Base-by-base conservation (phyloP, 768 basidiomycete species). In the Gymnopilus junonius region DNA sequence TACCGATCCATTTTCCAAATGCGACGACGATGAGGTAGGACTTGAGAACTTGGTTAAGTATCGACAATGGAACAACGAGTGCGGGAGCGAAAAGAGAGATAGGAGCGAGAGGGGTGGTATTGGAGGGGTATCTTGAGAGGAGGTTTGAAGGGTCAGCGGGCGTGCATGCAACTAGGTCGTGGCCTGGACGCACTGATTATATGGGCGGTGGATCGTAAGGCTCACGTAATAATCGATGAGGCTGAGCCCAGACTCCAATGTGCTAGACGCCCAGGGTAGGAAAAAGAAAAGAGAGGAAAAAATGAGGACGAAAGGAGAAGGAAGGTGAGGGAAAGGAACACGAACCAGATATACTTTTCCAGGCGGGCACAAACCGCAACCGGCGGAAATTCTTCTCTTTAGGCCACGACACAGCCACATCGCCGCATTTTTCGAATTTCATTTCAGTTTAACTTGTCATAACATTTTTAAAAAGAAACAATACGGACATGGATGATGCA, bases 1-100 rank as follows among this genome's bases (percentile, higher is more conserved):
- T 63, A 84, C 82, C 82, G 80, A 67, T 84, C 83, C 83, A 85
- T 83, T 51, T 59, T 21, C 55, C 48, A 31, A 35, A 46, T 51
- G 45, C 31, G 48, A 29, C 48, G 14, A 51, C 48, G 48, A 29
- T 29, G 48, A 51, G 55, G 53, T 32, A 60, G 40, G 34, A 40
- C 20, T 46, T 23, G 35, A 56, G 32, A 15, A 20, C 31, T 51
- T 37, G n/a, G n/a, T n/a, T n/a, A n/a, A n/a, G n/a, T n/a, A n/a
- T n/a, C n/a, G 39, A 37, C 15, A 43, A 37, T 53, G 27, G 27
- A 35, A 34, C 21, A 32, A 43, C 39, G 42, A 56, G 55, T 51
- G 27, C 25, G 55, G 29, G 23, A 58, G 29, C n/a, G 31, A 32
- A 42, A 27, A 61, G 17, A 31, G 23, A 40, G 21, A 25, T 39